phyloP scores from a whole-genome alignment of 2,329 filamentous ascomycete genomes.

The Talaromyces sp. region DNA sequence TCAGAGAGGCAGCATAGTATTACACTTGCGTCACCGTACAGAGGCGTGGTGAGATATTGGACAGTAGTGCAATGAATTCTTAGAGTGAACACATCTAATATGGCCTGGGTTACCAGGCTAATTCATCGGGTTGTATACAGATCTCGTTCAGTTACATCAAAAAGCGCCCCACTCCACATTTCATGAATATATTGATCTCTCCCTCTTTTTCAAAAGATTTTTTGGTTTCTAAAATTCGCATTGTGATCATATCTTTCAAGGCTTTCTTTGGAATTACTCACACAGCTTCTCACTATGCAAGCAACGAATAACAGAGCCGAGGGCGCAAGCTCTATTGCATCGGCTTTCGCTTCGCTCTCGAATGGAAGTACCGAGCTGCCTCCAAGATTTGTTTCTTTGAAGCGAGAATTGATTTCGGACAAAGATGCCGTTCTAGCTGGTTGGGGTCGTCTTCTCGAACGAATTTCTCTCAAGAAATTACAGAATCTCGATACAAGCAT shows the following conservation, averaged over 20 bases:
- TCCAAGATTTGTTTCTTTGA: background rate
- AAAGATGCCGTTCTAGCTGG: conserved; percentile 4
- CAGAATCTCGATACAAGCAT: conserved; percentile 13
- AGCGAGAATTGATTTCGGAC: background rate
- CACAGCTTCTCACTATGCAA: background rate
- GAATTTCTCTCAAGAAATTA: background rate
- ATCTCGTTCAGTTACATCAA: background rate
- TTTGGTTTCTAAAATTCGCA: background rate
- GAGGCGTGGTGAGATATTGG: background rate
- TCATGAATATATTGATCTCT: background rate
- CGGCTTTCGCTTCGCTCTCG: conserved; percentile 12
- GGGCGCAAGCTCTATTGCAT: conserved; percentile 12
- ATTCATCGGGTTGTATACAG: background rate
- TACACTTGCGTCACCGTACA: no score
- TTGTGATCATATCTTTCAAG: background rate
- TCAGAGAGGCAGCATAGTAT: no score
- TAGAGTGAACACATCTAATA: background rate
- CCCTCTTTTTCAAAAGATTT: background rate
- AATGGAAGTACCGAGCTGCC: background rate
- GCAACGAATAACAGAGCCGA: conserved; percentile 9
- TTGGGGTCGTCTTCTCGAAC: conserved; percentile 10
- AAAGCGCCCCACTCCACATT: background rate
- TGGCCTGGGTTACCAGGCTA: background rate
- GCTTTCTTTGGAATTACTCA: background rate
- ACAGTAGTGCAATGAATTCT: background rate